Evolutionary conservation across 768 basidiomycete species (phyloP).

Genomic region (Leccinum ochraceum): DNA sequence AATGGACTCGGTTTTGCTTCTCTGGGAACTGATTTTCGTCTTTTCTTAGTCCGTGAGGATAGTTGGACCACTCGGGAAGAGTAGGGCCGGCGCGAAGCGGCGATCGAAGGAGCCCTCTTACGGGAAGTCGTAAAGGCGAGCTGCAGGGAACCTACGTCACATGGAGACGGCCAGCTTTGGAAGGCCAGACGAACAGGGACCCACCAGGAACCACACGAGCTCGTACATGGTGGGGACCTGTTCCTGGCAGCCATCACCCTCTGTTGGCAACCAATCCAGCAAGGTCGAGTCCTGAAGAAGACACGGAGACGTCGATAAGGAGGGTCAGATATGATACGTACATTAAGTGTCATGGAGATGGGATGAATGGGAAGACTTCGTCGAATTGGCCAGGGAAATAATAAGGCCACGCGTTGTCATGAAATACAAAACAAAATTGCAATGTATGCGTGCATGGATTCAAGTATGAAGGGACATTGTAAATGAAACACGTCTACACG

Average conservation of each 20-base stretch:
- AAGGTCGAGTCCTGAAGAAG: not conserved
- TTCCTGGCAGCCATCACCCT: not conserved
- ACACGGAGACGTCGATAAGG: constrained; percentile 6
- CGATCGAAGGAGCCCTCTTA: not conserved
- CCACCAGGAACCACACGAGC: not conserved
- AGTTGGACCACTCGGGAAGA: not conserved
- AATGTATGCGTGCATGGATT: not conserved
- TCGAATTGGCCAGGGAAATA: not conserved
- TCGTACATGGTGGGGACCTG: not conserved
- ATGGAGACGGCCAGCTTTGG: not conserved
- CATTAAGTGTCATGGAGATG: constrained; percentile 2
- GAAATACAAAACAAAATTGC: not conserved
- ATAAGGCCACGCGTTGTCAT: not conserved
- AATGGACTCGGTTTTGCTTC: not conserved
- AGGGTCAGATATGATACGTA: not conserved
- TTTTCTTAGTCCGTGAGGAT: not conserved
- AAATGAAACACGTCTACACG: constrained; percentile 2
- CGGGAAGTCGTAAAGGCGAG: not conserved
- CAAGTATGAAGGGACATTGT: constrained; percentile 2
- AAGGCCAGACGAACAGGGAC: not conserved
- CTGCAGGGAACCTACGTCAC: not conserved
- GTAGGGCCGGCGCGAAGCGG: not conserved
- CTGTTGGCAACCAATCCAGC: not conserved
- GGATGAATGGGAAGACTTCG: not conserved
- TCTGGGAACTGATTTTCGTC: not conserved